These are phyloP conservation scores for Metschnikowia aberdeeniae DNA, from an alignment of 805 yeast genomes.

Conservation along the genomic window DNA sequence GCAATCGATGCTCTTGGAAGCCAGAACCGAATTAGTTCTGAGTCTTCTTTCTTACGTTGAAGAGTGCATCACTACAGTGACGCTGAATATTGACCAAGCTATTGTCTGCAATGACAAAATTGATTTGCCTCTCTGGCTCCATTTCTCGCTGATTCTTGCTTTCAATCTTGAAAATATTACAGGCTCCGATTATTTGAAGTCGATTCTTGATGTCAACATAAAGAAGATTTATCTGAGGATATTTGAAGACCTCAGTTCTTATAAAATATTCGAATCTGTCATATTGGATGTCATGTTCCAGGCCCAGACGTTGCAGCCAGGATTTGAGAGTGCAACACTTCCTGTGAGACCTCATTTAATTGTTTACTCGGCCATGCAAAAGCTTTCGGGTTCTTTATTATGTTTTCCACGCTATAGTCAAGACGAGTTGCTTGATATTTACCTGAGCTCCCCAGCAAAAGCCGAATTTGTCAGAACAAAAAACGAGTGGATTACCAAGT, in stretches of 20 bases:
- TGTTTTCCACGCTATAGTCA: conserved; percentile 7
- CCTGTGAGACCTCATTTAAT: conserved; percentile 14
- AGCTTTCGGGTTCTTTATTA: conserved; percentile 8
- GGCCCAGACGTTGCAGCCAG: not conserved
- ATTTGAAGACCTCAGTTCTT: not conserved
- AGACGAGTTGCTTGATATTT: conserved; percentile 18
- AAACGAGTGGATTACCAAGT: conserved; percentile 26
- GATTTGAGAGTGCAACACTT: conserved; percentile 8
- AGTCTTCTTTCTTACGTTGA: not conserved
- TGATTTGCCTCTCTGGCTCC: not conserved
- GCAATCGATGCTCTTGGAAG: not conserved
- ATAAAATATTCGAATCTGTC: not conserved
- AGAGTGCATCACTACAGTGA: not conserved
- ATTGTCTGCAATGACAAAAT: not conserved
- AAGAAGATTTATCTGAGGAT: not conserved
- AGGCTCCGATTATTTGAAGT: not conserved
- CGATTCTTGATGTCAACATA: not conserved
- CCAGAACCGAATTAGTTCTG: not conserved
- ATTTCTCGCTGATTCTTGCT: not conserved
- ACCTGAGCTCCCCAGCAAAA: conserved; percentile 17
- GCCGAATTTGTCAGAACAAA: conserved; percentile 23
- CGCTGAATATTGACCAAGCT: not conserved
- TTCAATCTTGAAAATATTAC: not conserved
- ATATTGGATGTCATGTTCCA: not conserved
- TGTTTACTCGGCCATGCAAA: conserved; percentile 10